Evolutionary conservation across 495 filamentous ascomycete genomes (phyloP), one percentile per base, ranked within the genome.

Genomic region (Penicillium coffeae): DNA sequence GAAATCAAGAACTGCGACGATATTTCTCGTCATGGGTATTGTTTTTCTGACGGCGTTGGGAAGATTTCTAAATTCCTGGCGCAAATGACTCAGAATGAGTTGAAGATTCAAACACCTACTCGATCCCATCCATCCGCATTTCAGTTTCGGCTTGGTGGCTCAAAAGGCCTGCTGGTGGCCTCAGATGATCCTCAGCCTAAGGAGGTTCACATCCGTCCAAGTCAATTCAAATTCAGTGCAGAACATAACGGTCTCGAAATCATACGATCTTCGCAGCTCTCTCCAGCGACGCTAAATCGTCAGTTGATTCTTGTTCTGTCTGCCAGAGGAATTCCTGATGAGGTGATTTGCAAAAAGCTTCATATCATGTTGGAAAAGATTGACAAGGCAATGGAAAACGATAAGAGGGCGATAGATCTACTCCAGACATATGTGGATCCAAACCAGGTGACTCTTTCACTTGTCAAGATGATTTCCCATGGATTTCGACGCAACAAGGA

Each of bases 11-110:
- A 64, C 10, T 72, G 84, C 30, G 56, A 70, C 2, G 93, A 97
- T 47, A 73, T 95, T 6, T 70, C 78, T 32, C 75, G 77, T 5
- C 81, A 85, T 38, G 78, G 74, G 0, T 83, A 76, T 61, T 81
- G 64, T 40, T 97, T 97, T 62, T 90, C 89, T 1, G 93, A 98
- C 62, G 94, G 93, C 3, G 88, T 98, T 35, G 94, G 94, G 10
- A 95, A 88, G 65, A 93, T 99, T 25, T 96, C 92, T 0, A 65
- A 66, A 3, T 83, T 86, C 54, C 74, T 96, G 27, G 88, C 90
- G 0, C 64, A 78, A 27, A 79, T 90, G 61, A 76, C 89, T 14
- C 73, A 82, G 15, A 63, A 74, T 3, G 84, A 90, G 45, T 75
- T 91, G 16, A 71, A 76, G 0, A 60, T 89, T 25, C 72, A 62